Evolutionary conservation across 1,284 basidiomycete species (phyloP).

Genomic region (Sparassis latifolia): DNA sequence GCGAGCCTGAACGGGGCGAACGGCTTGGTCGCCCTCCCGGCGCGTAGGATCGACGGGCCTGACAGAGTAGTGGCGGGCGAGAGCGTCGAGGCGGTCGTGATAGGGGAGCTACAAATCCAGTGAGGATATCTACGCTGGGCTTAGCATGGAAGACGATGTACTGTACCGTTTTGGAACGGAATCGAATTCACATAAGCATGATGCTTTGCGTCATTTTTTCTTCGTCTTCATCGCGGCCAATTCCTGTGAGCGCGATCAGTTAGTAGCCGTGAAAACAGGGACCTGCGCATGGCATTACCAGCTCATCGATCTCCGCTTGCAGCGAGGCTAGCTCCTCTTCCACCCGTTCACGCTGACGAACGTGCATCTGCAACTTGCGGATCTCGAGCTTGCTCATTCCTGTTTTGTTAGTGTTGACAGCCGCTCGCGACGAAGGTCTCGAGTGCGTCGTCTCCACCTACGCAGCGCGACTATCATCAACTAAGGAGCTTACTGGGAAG

Average conservation of each 20-base stretch:
- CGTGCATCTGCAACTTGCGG: constrained; percentile 52
- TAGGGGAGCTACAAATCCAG: constrained; percentile 56
- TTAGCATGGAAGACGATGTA: not conserved
- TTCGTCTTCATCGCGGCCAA: constrained; percentile 16
- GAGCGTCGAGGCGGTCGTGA: constrained; percentile 50
- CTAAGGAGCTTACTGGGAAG: not conserved
- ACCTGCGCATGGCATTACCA: constrained; percentile 30
- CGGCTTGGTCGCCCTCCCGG: constrained; percentile 66
- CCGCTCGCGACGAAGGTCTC: constrained; percentile 32
- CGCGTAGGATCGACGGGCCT: constrained; percentile 31
- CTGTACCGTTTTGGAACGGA: not conserved
- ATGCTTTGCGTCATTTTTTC: constrained; percentile 8
- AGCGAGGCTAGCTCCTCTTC: constrained; percentile 49
- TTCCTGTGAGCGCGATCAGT: constrained; percentile 11
- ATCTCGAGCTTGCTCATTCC: constrained; percentile 59
- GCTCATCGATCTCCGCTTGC: constrained; percentile 49
- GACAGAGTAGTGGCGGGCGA: constrained; percentile 44
- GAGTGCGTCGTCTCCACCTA: constrained; percentile 49
- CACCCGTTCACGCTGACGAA: constrained; percentile 55
- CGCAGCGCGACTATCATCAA: not conserved
- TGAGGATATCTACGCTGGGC: not conserved
- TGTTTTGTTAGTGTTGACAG: constrained; percentile 35
- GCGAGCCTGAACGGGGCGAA: constrained; percentile 76
- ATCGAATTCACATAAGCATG: not conserved
- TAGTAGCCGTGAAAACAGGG: too few species aligned